phyloP scores from a whole-genome alignment of 306 rosid species.

The Trifolium subterraneum region DNA sequence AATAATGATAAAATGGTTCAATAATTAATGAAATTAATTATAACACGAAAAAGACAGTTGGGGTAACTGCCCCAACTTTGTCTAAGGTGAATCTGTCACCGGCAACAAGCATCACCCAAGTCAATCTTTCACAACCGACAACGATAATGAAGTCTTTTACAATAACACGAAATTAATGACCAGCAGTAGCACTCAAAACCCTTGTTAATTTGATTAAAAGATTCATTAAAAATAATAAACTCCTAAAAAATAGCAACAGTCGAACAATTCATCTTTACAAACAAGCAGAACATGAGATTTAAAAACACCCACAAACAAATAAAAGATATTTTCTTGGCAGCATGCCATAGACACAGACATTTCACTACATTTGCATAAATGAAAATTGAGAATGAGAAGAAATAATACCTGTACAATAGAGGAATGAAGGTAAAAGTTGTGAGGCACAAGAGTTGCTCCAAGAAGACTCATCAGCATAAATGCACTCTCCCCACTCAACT shows the following conservation, averaged over 20 bases:
- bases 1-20: no score
- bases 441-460: constrained; percentile 96
- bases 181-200: neutral
- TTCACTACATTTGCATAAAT: constrained; percentile 4
- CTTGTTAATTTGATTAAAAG: neutral
- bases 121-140: no score
- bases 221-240: constrained; percentile 23
- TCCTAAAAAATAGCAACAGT: constrained; percentile 8
- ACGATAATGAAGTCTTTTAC: no score
- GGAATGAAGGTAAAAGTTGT: constrained; percentile 92
- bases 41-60: no score
- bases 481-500: constrained; percentile 84
- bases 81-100: no score
- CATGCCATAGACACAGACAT: neutral
- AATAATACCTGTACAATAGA: constrained; percentile 85
- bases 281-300: constrained; percentile 27
- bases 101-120: no score
- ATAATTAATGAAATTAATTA: no score
- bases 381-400: constrained; percentile 31
- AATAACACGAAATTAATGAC: no score
- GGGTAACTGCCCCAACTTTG: no score
- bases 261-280: neutral
- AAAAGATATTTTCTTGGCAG: neutral
- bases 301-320: constrained; percentile 12
- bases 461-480: constrained; percentile 92